phyloP scores from a whole-genome alignment of 139 green algal species.

The Picochlorum sp. region DNA sequence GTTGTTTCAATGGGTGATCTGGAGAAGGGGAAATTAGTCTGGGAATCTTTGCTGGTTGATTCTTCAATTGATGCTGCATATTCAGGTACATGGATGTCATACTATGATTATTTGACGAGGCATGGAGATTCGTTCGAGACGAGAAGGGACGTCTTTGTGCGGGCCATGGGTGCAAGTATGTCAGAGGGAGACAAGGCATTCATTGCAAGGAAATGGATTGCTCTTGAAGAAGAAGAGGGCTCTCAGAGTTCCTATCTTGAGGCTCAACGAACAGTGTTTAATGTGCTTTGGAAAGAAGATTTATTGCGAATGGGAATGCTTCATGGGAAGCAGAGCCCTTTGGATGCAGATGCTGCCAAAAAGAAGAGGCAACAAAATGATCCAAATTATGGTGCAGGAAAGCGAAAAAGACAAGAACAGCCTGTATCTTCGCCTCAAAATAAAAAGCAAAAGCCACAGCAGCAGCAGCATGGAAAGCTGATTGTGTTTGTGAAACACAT shows the following conservation, averaged over 20 bases:
- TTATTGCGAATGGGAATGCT: slow-evolving; percentile 11
- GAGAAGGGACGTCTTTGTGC: slow-evolving; percentile 45
- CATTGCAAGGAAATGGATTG: slow-evolving; percentile 54
- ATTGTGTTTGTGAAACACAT: slow-evolving; percentile 51
- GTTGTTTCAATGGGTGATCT: slow-evolving; percentile 52
- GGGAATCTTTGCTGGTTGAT: slow-evolving; percentile 45
- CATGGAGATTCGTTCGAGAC: slow-evolving; percentile 31
- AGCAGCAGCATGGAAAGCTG: not conserved
- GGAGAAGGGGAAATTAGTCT: slow-evolving; percentile 38
- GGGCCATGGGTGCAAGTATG: slow-evolving; percentile 36
- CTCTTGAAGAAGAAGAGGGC: slow-evolving; percentile 78
- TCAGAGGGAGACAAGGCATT: slow-evolving; percentile 40
- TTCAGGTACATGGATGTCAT: slow-evolving; percentile 46
- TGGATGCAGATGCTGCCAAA: slow-evolving; percentile 52
- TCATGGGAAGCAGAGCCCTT: slow-evolving; percentile 39
- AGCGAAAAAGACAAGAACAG: slow-evolving; percentile 2
- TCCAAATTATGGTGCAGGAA: slow-evolving; percentile 45
- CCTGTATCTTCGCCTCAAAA: not conserved
- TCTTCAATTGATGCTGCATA: slow-evolving; percentile 23
- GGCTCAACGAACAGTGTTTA: not conserved
- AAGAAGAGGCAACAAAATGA: slow-evolving; percentile 52
- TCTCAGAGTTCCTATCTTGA: slow-evolving; percentile 24
- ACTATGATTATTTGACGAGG: slow-evolving; percentile 44
- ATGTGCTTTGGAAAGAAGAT: too few species aligned
- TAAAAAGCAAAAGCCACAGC: not conserved